phyloP scores from a whole-genome alignment of 106 monocot genomes.

The Platanthera guangdongensis region DNA sequence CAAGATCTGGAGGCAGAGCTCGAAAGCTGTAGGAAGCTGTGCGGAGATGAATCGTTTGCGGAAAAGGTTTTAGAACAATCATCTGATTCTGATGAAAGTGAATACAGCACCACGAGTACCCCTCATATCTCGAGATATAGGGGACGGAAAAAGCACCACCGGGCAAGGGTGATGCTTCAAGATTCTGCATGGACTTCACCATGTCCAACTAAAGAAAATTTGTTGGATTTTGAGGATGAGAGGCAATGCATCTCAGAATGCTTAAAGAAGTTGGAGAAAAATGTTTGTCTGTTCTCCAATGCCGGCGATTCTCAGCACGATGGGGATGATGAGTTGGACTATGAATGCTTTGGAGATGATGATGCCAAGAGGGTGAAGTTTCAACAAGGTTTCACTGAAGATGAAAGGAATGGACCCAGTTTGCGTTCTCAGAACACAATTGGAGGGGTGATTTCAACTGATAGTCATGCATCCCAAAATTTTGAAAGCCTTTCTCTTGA shows the following conservation, averaged over 20 bases:
- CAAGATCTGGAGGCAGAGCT: conserved; percentile 57
- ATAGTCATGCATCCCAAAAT: neutral
- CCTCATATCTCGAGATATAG: neutral
- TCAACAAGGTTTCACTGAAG: neutral
- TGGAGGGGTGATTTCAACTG: neutral
- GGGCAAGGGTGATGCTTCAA: neutral
- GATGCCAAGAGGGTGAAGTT: neutral
- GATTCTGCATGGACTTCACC: conserved; percentile 4
- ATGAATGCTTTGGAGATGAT: neutral
- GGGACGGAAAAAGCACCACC: neutral
- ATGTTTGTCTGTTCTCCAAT: conserved; percentile 15
- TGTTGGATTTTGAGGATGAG: conserved; percentile 54
- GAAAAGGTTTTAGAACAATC: conserved; percentile 6
- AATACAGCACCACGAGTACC: conserved; percentile 7
- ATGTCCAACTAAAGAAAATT: conserved; percentile 10
- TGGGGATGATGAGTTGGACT: neutral
- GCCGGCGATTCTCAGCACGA: conserved; percentile 7
- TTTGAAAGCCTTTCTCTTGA: neutral
- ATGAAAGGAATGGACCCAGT: neutral
- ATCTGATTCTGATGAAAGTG: conserved; percentile 17
- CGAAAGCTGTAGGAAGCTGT: conserved; percentile 35
- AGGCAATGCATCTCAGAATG: conserved; percentile 43
- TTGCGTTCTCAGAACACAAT: neutral
- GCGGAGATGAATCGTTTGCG: conserved; percentile 18
- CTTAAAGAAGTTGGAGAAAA: conserved; percentile 51